Percentiles rank a stretch among this genome's conserved stretches.
Conservation (phyloP, 2,329 filamentous ascomycete species). For the Arthroderma sp. region DNA sequence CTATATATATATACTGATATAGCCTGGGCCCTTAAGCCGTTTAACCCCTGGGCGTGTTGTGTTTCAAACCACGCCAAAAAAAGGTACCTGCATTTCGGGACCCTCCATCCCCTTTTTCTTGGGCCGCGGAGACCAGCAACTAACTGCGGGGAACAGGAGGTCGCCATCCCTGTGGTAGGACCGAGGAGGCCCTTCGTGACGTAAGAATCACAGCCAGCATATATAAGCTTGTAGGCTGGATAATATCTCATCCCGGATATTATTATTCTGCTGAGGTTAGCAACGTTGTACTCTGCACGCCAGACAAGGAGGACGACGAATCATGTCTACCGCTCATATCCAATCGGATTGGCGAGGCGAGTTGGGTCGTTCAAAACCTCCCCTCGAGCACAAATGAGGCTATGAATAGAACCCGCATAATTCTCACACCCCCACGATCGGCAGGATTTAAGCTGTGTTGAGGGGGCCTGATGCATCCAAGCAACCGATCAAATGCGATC, state of each 20-base stretch:
- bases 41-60: neutral
- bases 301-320: neutral
- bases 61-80: neutral
- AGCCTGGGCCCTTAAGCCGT: neutral
- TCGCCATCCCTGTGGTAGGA: neutral
- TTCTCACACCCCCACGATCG: neutral
- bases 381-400: neutral
- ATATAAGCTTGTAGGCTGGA: neutral
- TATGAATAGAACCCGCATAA: neutral
- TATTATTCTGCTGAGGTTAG: neutral
- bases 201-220: neutral
- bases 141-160: neutral
- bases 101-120: neutral
- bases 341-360: neutral
- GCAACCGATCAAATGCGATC: neutral
- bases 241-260: neutral
- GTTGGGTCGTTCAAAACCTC: neutral
- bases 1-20: neutral
- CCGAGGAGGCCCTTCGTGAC: neutral
- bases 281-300: neutral
- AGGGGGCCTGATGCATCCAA: neutral
- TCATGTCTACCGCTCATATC: neutral
- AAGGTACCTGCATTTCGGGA: constrained; percentile 1
- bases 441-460: neutral
- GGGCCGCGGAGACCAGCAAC: neutral